Conservation (phyloP, 345 rosid species). For the Linum lewisii region DNA sequence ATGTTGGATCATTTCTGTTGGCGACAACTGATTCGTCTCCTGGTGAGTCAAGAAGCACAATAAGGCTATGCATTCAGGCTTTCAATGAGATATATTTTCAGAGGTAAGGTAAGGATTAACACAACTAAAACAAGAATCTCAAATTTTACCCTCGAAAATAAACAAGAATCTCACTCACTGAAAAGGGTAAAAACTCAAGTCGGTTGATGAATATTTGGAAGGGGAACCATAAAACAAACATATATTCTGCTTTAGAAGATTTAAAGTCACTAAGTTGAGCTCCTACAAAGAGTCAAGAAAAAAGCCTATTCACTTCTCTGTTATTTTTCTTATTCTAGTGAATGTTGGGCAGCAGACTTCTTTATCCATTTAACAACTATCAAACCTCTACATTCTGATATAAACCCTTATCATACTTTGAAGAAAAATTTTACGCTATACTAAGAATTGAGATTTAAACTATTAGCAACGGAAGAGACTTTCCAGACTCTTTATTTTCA, state of each 20-base stretch:
- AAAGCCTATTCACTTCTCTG: background rate
- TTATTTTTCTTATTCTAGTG: background rate
- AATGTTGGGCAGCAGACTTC: too few relatives aligned
- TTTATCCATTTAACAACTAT: too few relatives aligned
- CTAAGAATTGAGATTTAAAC: too few relatives aligned
- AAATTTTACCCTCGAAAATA: too few relatives aligned
- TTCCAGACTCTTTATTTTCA: background rate
- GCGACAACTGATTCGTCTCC: constrained; percentile 53
- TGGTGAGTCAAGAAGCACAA: constrained; percentile 22
- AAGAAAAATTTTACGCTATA: too few relatives aligned
- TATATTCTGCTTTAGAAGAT: background rate
- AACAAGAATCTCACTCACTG: background rate
- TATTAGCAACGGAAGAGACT: too few relatives aligned
- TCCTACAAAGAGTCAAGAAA: background rate
- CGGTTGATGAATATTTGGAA: too few relatives aligned
- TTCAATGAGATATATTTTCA: background rate
- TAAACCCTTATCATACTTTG: too few relatives aligned
- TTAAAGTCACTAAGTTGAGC: background rate
- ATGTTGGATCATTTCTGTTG: constrained; percentile 77
- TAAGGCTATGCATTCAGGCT: background rate
- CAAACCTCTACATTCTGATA: too few relatives aligned
- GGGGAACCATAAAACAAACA: too few relatives aligned
- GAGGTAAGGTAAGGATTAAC: background rate
- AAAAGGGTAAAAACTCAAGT: too few relatives aligned
- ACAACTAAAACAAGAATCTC: background rate